Base-by-base conservation (phyloP, 208 protist genomes). In the Wallacemonas sp. region DNA sequence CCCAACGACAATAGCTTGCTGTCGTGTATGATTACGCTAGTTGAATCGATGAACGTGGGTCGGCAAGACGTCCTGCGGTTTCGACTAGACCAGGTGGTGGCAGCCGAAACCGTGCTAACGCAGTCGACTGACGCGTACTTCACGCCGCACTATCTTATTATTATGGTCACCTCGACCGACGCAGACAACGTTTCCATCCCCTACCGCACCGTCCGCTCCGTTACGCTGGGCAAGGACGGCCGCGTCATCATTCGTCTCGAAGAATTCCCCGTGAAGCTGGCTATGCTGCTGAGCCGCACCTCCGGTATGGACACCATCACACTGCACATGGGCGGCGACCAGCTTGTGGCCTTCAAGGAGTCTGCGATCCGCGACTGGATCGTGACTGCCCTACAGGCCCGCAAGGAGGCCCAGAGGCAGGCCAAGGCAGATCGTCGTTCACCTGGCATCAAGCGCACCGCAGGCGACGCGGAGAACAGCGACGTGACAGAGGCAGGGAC, bases 141-240 rank as follows among this genome's bases (percentile, higher is more conserved):
- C 63, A 90, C 86, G 19, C 78, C 79, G 3, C 65, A 93, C 66
- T 94, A 91, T 73, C 68, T 94, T 46, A 79, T 91, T 48, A 74
- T 92, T 29, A 76, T 96, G 67, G 70, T 94, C 32, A 93, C 79
- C 21, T 70, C 82, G 9, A 62, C 70, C 58, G 90, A 88, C 52
- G 91, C 88, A 1, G 88, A 94, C 66, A 91, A 96, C 66, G 73
- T 94, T 33, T 94, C 91, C 54, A 87, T 96, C 39, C 83, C 87
- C 0, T 96, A 93, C 72, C 67, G 66, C 44, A 76, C 72, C 36
- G 91, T 96, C 44, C 86, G 88, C 45, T 91, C 83, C 13, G 88
- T 94, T 32, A 93, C 81, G 13, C 73, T 93, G 27, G 82, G 84
- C 42, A 87, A 85, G 37, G 84, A 93, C 53, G 86, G 86, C 0